Percentiles rank a stretch among this genome's conserved stretches.
These are phyloP conservation scores for Xerocomus spinulosus DNA, from an alignment of 768 basidiomycete species.

Conservation along the genomic window DNA sequence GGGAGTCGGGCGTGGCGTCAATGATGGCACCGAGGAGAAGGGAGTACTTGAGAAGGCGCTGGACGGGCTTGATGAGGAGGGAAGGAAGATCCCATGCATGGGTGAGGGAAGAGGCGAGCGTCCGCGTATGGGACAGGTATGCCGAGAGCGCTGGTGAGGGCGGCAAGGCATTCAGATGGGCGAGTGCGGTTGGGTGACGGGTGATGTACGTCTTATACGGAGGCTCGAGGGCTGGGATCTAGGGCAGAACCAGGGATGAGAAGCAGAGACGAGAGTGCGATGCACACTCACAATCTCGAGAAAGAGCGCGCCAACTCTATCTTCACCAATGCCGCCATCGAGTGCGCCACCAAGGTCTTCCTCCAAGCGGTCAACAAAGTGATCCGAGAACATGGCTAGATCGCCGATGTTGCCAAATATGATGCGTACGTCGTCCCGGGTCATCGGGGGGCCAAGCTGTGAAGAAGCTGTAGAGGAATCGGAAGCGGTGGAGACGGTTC, in stretches of 20 bases:
- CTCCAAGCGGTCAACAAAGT: conserved; percentile 61
- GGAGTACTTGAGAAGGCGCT: conserved; percentile 91
- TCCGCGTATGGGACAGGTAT: conserved; percentile 65
- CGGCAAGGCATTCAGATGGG: conserved; percentile 52
- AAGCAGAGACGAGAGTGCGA: background rate
- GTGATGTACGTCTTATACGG: conserved; percentile 81
- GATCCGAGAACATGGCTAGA: conserved; percentile 67
- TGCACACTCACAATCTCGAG: conserved; percentile 54
- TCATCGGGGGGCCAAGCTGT: conserved; percentile 57
- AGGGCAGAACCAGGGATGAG: conserved; percentile 1
- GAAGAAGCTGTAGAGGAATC: conserved; percentile 49
- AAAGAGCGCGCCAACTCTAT: conserved; percentile 67
- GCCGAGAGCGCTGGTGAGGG: conserved; percentile 44
- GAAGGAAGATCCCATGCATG: conserved; percentile 93
- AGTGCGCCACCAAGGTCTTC: conserved; percentile 58
- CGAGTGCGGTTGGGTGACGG: conserved; percentile 68
- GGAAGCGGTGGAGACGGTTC: conserved; percentile 43
- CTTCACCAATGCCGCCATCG: conserved; percentile 63
- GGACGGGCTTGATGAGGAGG: conserved; percentile 95
- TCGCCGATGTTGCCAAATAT: conserved; percentile 78
- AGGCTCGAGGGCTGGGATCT: conserved; percentile 68
- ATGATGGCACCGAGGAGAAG: conserved; percentile 76
- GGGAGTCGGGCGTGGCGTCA: conserved; percentile 65
- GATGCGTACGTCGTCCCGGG: conserved; percentile 59
- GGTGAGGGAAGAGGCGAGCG: conserved; percentile 64